Evolutionary conservation across 2,329 filamentous ascomycete genomes (phyloP), one percentile per base, ranked within the genome.

Genomic region (Alternaria metachromatica): DNA sequence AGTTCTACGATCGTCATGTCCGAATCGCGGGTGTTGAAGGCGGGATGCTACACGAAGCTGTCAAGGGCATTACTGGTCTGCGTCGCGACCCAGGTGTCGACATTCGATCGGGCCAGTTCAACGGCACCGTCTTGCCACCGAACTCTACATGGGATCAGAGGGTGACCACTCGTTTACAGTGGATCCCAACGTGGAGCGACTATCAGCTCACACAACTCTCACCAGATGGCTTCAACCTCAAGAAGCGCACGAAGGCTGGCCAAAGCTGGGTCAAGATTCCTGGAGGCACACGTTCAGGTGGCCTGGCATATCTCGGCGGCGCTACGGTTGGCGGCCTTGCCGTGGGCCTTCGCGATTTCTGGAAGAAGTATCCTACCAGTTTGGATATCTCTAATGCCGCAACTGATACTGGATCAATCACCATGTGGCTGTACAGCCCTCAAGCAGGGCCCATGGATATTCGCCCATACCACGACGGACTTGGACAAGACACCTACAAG

Each of bases 371-470:
- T 65, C 88, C 88, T 0, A 87, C 86, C 0, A 83, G 85, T 4
- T 75, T 90, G 5, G 87, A 89, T 49, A 82, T 90, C 11, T 76
- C 81, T 0, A 82, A 86, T 55, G 85, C 87, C 0, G 82, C 82
- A 0, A 80, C 80, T 0, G 84, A 88, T 49, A 71, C 75, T 2
- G 87, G 87, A 0, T 79, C 82, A 5, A 79, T 90, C 11, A 90
- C 87, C 0, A 62, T 88, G 1, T 90, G 88, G 88, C 74, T 90
- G 0, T 89, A 89, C 65, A 87, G 84, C 55, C 88, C 88, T 2
- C 78, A 80, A 1, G 87, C 86, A 0, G 81, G 82, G 28, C 87
- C 87, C 0, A 77, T 89, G 55, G 88, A 89, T 41, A 76, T 88
- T 5, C 80, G 86, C 0, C 84, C 86, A 0, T 89, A 85, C 60